Percentiles rank a stretch among this genome's conserved stretches.
phyloP scores from a whole-genome alignment of 169 alveolate genomes.

The Plasmodium vivax region DNA sequence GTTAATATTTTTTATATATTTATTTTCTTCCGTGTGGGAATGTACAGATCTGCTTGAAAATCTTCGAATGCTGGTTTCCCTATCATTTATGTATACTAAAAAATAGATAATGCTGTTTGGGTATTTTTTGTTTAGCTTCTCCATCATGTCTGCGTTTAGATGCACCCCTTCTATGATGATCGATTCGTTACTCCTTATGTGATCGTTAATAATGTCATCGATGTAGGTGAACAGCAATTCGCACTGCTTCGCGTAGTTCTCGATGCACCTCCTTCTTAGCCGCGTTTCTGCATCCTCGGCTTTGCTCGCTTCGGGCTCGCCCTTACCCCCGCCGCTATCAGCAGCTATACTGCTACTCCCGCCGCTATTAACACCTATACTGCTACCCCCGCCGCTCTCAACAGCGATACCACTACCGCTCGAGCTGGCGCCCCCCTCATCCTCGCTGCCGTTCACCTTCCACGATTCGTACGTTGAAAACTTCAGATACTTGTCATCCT shows the following conservation, averaged over 20 bases:
- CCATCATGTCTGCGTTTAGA: conserved; percentile 23
- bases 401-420: not conserved
- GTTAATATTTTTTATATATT: conserved; percentile 65
- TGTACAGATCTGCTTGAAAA: conserved; percentile 37
- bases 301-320: not conserved
- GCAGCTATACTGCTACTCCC: not conserved
- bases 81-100: conserved; percentile 63
- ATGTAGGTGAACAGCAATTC: conserved; percentile 17
- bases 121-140: conserved; percentile 34
- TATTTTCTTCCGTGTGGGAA: conserved; percentile 35
- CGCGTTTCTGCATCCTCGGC: not conserved
- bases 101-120: conserved; percentile 62
- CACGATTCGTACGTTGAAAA: conserved; percentile 71
- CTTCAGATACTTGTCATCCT: conserved; percentile 32
- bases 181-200: conserved; percentile 43
- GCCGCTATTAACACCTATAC: not conserved
- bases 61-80: conserved; percentile 63
- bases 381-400: not conserved
- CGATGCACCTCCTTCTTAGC: conserved; percentile 38
- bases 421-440: not conserved
- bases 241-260: conserved; percentile 57
- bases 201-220: conserved; percentile 56
- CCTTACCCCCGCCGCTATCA: not conserved
- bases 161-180: conserved; percentile 71
- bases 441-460: conserved; percentile 22